Percentiles rank a stretch among this genome's conserved stretches.
Evolutionary conservation across 2,329 filamentous ascomycete genomes (phyloP).

Genomic region (Raffaelea albimanens): DNA sequence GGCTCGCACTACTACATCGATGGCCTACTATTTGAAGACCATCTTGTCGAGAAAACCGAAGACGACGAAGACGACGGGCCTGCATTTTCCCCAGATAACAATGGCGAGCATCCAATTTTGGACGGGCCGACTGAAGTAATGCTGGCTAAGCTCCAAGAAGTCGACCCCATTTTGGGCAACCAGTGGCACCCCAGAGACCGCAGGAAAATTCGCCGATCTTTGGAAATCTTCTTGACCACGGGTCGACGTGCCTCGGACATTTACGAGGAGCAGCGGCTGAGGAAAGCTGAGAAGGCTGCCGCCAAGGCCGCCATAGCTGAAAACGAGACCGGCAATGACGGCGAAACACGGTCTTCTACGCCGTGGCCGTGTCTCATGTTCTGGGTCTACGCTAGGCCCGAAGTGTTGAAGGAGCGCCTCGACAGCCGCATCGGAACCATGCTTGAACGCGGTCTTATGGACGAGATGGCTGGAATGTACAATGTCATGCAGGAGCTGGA

Average conservation of each 20-base stretch:
- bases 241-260: constrained; percentile 76
- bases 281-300: constrained; percentile 16
- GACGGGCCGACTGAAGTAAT: constrained; percentile 62
- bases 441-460: constrained; percentile 47
- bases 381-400: constrained; percentile 73
- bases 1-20: constrained; percentile 96
- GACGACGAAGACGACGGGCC: neutral
- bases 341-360: neutral
- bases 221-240: constrained; percentile 82
- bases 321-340: constrained; percentile 4
- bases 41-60: constrained; percentile 36
- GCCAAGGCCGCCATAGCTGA: constrained; percentile 6
- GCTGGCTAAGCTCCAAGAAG: constrained; percentile 60
- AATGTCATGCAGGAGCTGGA: constrained; percentile 15
- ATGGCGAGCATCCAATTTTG: constrained; percentile 56
- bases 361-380: constrained; percentile 59
- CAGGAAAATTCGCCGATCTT: constrained; percentile 78
- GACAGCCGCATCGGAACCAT: constrained; percentile 76
- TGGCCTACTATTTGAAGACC: constrained; percentile 72
- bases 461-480: constrained; percentile 34
- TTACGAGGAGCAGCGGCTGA: constrained; percentile 62
- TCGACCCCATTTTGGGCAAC: constrained; percentile 83
- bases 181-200: constrained; percentile 91
- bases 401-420: constrained; percentile 59
- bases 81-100: neutral